Base-by-base conservation (phyloP, 1,139 yeast species). In the Trichomonascaceae sp. region DNA sequence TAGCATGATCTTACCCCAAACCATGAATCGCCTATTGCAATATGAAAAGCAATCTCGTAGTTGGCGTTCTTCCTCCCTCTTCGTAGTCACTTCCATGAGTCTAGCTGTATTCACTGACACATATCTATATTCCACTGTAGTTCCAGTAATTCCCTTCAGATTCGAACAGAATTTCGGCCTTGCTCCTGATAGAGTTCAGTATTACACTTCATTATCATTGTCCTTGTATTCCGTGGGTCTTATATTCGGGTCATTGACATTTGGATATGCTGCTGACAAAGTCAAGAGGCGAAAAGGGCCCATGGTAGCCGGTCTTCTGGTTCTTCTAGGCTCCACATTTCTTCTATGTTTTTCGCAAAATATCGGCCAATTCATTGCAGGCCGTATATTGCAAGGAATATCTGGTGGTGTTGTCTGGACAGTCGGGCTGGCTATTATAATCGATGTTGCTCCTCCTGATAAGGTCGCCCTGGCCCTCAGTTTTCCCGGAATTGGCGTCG, bases 381-480 rank as follows among this genome's bases (percentile, higher is more conserved):
- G 72, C 36, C 63, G 74, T 30, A 55, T 68, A 15, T 48, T 71
- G 20, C 73, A 70, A 51, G 73, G 74, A 2, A 41, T 68, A 1
- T 63, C 72, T 30, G 71, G 67, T n/a, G 69, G 69, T n/a, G 60
- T 68, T 4, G 72, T 69, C 6, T 71, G 74, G 74, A 64, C 68
- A 0, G 72, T 68, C n/a, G 74, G 74, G 3, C 56, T 71, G 49
- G 72, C 74, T 5, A 63, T 71, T 20, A 53, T 71, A 15, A 64
- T 69, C 9, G 74, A 71, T 53, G 59, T 63, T 1, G 67, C 65
- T 1, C 60, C 61, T 5, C 58, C 64, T 1, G 62, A 59, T 18
- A 58, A 61, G 22, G 54, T 67, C 24, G 69, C 68, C 9, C 60
- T 60, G 43, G 55, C 61, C 27, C 63, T 67, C 68, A 63, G 70